Evolutionary conservation across 1,284 basidiomycete species (phyloP), one percentile per base, ranked within the genome.

Genomic region (Cryptococcus maquisensis): DNA sequence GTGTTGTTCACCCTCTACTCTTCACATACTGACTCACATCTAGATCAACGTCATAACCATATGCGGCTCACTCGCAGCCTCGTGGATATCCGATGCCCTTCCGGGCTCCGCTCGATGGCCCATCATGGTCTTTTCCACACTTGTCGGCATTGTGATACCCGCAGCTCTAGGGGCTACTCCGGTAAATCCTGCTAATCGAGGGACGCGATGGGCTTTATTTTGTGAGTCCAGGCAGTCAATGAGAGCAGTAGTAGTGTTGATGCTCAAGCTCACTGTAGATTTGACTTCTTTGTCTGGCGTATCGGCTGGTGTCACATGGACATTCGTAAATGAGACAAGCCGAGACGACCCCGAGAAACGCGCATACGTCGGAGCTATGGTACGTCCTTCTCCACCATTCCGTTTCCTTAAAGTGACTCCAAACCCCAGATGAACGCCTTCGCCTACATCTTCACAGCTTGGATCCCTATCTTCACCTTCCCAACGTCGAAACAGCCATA

Each of bases 391-490:
- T 44, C 37, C 23, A 35, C 28, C 38, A 26, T 32, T 32, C 35
- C 46, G 9, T 20, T 37, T n/a, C 35, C 21, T 23, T 23, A 13
- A 16, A 9, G 18, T 10, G 24, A 20, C 23, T 1, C 28, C 12
- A 24, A 36, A 20, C 13, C 18, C 10, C 46, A 63, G 58, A 65
- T 65, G 64, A 67, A 67, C 54, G 64, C 62, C 10, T 59, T 65
- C 44, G 48, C 62, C 3, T 67, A 66, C 54, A 62, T 66, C 49
- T 65, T 65, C 54, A 64, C 59, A 12, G 66, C 64, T 13, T 67
- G 62, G 60, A 40, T 66, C 3, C 66, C 66, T 8, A 64, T 68
- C 50, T 66, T 68, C 55, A 66, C 66, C 8, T 68, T 66, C 56
- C 63, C 64, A 3, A 66, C 66, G 16, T 48, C 54, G 32, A 52